phyloP scores from a whole-genome alignment of 495 filamentous ascomycete genomes.

The Podospora pseudocomata region DNA sequence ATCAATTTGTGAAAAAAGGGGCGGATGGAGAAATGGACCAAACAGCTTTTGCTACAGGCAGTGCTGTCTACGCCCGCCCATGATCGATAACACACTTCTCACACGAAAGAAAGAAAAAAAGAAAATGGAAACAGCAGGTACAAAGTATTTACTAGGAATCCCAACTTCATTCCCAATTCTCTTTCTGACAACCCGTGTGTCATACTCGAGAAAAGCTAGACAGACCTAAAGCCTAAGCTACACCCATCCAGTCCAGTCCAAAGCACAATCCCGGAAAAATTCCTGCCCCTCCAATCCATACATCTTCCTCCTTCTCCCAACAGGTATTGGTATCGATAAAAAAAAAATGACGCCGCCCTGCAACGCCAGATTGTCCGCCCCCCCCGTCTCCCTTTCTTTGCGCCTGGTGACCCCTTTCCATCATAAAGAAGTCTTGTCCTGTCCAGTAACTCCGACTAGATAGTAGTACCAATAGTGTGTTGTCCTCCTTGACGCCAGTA shows the following conservation, averaged over 20 bases:
- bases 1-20: neutral
- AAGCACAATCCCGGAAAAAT: neutral
- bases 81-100: too few species aligned
- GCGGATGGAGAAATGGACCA: too few species aligned
- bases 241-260: neutral
- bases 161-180: too few species aligned
- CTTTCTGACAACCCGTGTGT: neutral
- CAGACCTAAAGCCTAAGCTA: neutral
- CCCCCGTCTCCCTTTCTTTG: neutral
- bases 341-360: constrained; percentile 22
- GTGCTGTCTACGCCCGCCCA: too few species aligned
- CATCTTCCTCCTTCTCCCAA: neutral
- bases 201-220: neutral
- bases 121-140: neutral
- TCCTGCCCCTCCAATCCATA: neutral
- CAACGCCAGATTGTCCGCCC: constrained; percentile 13
- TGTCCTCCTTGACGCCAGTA: neutral
- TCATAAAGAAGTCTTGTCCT: neutral
- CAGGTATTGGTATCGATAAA: neutral
- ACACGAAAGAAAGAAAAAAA: neutral
- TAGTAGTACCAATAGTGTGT: neutral
- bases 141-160: neutral
- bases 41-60: too few species aligned
- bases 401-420: neutral
- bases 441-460: too few species aligned